These are phyloP conservation scores for Conticribra weissflogii DNA, from an alignment of 108 stramenopile genomes.

Conservation along the genomic window DNA sequence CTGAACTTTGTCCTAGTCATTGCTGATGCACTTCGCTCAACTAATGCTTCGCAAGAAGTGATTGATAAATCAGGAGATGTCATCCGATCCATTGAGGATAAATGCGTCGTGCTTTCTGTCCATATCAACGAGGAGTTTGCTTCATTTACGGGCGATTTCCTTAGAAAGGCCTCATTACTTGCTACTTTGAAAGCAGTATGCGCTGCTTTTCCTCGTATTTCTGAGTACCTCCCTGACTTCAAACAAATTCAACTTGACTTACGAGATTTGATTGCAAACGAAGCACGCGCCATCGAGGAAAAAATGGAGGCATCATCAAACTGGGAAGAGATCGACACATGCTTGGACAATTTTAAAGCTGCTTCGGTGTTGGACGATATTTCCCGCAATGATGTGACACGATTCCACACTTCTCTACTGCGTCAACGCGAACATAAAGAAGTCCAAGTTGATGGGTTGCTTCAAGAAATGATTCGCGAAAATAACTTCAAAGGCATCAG, in stretches of 20 bases:
- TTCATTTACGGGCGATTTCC: conserved; percentile 21
- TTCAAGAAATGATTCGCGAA: conserved; percentile 40
- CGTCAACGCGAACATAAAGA: conserved; percentile 54
- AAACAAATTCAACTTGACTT: conserved; percentile 23
- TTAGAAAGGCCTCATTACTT: conserved; percentile 11
- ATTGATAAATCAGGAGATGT: too few species aligned
- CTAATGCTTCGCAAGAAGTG: conserved; percentile 20
- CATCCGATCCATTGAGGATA: neutral
- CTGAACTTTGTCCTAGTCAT: conserved; percentile 22
- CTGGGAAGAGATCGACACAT: conserved; percentile 51
- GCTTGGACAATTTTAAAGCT: conserved; percentile 29
- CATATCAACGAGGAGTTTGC: conserved; percentile 12
- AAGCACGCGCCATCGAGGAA: conserved; percentile 39
- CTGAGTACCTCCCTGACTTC: conserved; percentile 11
- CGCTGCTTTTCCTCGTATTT: conserved; percentile 4
- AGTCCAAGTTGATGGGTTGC: conserved; percentile 39
- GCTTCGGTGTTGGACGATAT: conserved; percentile 48
- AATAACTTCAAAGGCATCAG: conserved; percentile 53
- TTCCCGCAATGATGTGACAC: conserved; percentile 31
- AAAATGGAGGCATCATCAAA: conserved; percentile 48
- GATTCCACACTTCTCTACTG: conserved; percentile 32
- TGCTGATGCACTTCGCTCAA: conserved; percentile 12
- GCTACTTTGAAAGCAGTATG: conserved; percentile 11
- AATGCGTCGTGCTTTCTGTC: conserved; percentile 7
- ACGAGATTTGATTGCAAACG: conserved; percentile 25